These are phyloP conservation scores for Barnettozyma siamensis DNA, from an alignment of 805 yeast genomes.

Conservation along the genomic window DNA sequence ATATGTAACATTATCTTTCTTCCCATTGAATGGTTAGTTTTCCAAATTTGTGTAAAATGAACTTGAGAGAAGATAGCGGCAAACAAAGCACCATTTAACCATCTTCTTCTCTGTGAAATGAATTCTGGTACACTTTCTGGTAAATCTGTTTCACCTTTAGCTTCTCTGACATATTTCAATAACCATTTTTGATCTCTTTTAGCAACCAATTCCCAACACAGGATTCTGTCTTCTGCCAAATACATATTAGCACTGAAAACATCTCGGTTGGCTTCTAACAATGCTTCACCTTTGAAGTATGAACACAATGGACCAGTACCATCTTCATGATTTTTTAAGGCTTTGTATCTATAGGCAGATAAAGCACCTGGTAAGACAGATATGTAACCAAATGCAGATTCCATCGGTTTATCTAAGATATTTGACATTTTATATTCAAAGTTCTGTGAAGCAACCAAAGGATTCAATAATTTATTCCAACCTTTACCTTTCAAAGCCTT, in stretches of 20 bases:
- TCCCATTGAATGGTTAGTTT: constrained; percentile 74
- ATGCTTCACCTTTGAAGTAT: constrained; percentile 83
- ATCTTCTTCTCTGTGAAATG: constrained; percentile 92
- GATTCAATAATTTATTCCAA: constrained; percentile 77
- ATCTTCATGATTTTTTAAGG: constrained; percentile 75
- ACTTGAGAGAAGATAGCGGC: constrained; percentile 89
- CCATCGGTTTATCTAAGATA: constrained; percentile 89
- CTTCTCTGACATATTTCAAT: constrained; percentile 83
- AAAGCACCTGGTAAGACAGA: constrained; percentile 94
- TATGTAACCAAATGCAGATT: constrained; percentile 87
- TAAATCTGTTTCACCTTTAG: constrained; percentile 95
- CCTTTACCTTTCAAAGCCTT: constrained; percentile 91
- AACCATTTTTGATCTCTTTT: constrained; percentile 82
- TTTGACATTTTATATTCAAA: constrained; percentile 97
- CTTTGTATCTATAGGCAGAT: constrained; percentile 89
- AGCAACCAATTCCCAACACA: constrained; percentile 95
- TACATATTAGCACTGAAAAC: constrained; percentile 96
- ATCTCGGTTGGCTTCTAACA: constrained; percentile 52
- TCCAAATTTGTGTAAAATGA: constrained; percentile 85
- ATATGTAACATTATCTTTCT: constrained; percentile 78
- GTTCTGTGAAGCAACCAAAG: constrained; percentile 92
- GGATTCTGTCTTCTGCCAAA: constrained; percentile 91
- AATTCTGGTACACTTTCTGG: constrained; percentile 95
- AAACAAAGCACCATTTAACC: constrained; percentile 97
- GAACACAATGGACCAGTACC: constrained; percentile 90